Base-by-base conservation (phyloP, 2,329 filamentous ascomycete genomes). In the Nigrospora sphaerica region DNA sequence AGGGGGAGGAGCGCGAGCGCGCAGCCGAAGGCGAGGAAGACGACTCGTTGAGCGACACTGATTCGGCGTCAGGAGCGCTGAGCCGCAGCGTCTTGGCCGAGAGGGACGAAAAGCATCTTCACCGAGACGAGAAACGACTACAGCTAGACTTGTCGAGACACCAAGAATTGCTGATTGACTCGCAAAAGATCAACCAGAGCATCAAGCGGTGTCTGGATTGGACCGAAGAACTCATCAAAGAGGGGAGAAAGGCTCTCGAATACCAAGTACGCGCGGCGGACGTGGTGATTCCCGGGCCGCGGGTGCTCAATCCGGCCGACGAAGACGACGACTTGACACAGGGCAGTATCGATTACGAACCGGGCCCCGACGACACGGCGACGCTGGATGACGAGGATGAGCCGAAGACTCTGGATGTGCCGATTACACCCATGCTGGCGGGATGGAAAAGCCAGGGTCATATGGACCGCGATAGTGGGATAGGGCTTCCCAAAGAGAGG, bases 111-210 rank as follows among this genome's bases (percentile, higher is more conserved):
- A 56, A 74, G 58, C 72, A 87, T 50, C 77, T 82, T n/a, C 77
- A 80, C 42, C 78, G 79, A 45, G 92, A 97, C 53, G 89, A 95
- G 62, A 85, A 85, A 54, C 81, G 88, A 31, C 73, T 97, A n/a
- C 80, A 86, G 55, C 75, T 90, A 5, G 93, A 98, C 64, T 75
- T 98, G 1, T 78, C 83, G 4, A 92, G 91, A 61, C 93, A 98
- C 62, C 88, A 90, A 54, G 86, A 95, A 59, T 73, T 97, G 1
- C 78, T 98, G 10, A 73, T 90, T 35, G 91, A 95, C 62, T 93
- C 86, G 54, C 90, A 96, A 60, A 95, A 90, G 69, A 90, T 97
- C 74, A 97, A 96, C 61, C 88, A 95, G 63, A 95, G 88, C 62
- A 77, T 98, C 39, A 95, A 89, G 64, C 79, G 88, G 41, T 98